Conservation (phyloP, 805 yeast species). For the Blastobotrys attinorum region DNA sequence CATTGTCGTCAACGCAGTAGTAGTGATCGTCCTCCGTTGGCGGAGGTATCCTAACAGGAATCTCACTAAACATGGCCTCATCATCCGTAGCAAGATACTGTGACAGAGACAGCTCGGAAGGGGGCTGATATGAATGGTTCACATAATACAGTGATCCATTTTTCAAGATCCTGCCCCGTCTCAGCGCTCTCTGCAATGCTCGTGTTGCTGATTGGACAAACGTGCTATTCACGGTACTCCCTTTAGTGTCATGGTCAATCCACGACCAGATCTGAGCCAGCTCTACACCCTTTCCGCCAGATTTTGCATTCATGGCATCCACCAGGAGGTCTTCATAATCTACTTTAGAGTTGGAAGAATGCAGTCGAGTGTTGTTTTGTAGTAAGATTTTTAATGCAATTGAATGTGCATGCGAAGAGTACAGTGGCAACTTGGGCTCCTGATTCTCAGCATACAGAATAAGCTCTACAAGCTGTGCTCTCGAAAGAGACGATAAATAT, state of each 20-base stretch:
- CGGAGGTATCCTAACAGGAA: slow-evolving; percentile 29
- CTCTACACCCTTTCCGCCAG: slow-evolving; percentile 24
- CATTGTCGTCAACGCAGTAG: slow-evolving; percentile 28
- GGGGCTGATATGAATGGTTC: slow-evolving; percentile 26
- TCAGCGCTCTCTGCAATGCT: slow-evolving; percentile 31
- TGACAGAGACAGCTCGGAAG: slow-evolving; percentile 26
- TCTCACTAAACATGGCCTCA: slow-evolving; percentile 28
- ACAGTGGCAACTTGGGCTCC: slow-evolving; percentile 31
- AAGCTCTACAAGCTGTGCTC: slow-evolving; percentile 33
- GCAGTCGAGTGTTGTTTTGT: slow-evolving; percentile 22
- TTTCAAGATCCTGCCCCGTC: slow-evolving; percentile 28
- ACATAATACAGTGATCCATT: slow-evolving; percentile 25
- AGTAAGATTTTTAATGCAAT: slow-evolving; percentile 29
- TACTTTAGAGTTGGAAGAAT: slow-evolving; percentile 13
- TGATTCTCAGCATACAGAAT: slow-evolving; percentile 31
- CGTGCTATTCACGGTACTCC: slow-evolving; percentile 25
- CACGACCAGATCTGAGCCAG: slow-evolving; percentile 22
- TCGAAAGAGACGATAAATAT: slow-evolving; percentile 31
- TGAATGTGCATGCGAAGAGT: slow-evolving; percentile 30
- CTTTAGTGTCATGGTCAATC: slow-evolving; percentile 22
- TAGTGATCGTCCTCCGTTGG: slow-evolving; percentile 25
- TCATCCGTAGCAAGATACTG: slow-evolving; percentile 30
- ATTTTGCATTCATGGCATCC: slow-evolving; percentile 24
- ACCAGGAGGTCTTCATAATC: slow-evolving; percentile 30
- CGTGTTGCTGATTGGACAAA: slow-evolving; percentile 30